Evolutionary conservation across 1,139 yeast genomes (phyloP).

Genomic region (Groenewaldozyma auringiensis): DNA sequence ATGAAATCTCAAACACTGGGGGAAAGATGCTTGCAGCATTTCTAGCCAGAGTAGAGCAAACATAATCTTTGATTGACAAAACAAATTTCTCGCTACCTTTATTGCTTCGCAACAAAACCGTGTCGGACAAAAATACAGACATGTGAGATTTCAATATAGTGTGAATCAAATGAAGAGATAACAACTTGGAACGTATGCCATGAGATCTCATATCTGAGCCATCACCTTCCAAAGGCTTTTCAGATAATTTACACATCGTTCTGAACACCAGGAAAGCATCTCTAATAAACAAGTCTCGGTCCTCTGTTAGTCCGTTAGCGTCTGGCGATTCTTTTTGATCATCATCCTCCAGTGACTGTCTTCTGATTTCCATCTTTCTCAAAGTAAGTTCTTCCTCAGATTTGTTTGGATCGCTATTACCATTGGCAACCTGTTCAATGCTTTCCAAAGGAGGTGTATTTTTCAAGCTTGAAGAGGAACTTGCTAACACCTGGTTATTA

Average conservation of each 20-base stretch:
- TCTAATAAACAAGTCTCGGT: slow-evolving; percentile 57
- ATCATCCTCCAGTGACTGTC: slow-evolving; percentile 10
- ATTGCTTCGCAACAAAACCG: slow-evolving; percentile 52
- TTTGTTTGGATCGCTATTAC: slow-evolving; percentile 5
- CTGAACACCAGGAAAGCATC: slow-evolving; percentile 92
- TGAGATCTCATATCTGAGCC: slow-evolving; percentile 78
- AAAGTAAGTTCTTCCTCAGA: slow-evolving; percentile 19
- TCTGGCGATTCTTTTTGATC: slow-evolving; percentile 15
- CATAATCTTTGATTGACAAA: slow-evolving; percentile 75
- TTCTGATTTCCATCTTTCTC: slow-evolving; percentile 18
- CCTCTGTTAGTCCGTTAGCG: slow-evolving; percentile 16
- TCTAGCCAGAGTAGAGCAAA: slow-evolving; percentile 74
- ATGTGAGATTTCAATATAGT: slow-evolving; percentile 79
- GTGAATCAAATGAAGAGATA: slow-evolving; percentile 82
- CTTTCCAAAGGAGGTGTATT: not conserved
- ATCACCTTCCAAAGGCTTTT: slow-evolving; percentile 69
- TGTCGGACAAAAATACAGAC: slow-evolving; percentile 65
- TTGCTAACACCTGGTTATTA: slow-evolving; percentile 8
- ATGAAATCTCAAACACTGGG: slow-evolving; percentile 83
- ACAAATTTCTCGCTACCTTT: slow-evolving; percentile 60
- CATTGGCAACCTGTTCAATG: not conserved
- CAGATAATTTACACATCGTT: slow-evolving; percentile 89
- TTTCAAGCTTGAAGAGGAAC: not conserved
- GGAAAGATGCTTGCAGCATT: slow-evolving; percentile 91
- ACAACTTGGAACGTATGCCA: slow-evolving; percentile 80